Conservation (phyloP, 257 asterid species). For the Primulina huaijiensis region DNA sequence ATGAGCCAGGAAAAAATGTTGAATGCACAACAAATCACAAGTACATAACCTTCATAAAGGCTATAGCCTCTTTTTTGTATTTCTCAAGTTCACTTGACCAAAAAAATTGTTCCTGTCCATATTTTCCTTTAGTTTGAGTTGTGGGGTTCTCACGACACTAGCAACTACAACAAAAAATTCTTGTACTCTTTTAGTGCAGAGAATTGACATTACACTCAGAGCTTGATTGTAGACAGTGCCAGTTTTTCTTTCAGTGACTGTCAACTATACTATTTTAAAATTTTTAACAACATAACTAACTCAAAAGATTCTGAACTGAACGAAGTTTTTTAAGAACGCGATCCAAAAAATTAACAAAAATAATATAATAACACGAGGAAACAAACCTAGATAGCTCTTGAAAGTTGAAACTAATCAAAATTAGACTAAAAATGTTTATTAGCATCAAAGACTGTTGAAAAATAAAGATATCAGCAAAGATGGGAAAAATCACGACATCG, state of each 20-base stretch:
- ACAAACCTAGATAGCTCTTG: background rate
- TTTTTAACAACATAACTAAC: too few relatives aligned
- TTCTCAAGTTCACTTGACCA: background rate
- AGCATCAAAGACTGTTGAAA: background rate
- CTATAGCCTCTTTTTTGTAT: background rate
- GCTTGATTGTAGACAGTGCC: background rate
- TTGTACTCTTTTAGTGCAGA: background rate
- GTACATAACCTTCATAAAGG: background rate
- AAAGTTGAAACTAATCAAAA: background rate
- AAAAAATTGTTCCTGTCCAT: background rate
- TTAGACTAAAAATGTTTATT: background rate
- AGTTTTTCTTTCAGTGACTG: background rate
- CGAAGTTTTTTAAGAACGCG: background rate
- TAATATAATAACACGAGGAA: background rate
- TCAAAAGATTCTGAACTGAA: too few relatives aligned
- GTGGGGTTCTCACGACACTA: slow-evolving; percentile 3
- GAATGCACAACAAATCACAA: background rate
- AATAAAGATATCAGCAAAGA: background rate
- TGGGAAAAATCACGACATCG: background rate
- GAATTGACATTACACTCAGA: background rate
- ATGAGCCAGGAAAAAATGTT: background rate
- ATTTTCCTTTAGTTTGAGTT: background rate
- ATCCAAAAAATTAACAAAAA: background rate
- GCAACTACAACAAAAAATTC: background rate
- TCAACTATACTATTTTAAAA: background rate